These are phyloP conservation scores for Aphanomyces invadans DNA, from an alignment of 352 stramenopile genomes.

Conservation along the genomic window DNA sequence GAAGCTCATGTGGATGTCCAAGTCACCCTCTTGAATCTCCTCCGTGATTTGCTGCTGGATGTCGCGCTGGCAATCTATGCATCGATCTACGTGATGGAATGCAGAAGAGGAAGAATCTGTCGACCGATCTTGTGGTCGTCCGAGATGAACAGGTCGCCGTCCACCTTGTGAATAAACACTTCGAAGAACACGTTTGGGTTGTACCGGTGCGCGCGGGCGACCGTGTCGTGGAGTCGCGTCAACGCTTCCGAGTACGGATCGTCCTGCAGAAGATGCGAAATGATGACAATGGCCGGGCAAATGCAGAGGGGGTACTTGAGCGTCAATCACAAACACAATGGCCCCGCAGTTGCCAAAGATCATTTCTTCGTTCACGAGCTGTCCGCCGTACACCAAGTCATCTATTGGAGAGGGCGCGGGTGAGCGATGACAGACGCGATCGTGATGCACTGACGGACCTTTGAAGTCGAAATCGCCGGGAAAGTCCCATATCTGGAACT, in stretches of 20 bases:
- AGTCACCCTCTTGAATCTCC: constrained; percentile 91
- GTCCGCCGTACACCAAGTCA: constrained; percentile 78
- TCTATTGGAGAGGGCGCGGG: constrained; percentile 35
- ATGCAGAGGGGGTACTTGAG: constrained; percentile 33
- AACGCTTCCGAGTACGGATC: constrained; percentile 84
- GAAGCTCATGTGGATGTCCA: constrained; percentile 90
- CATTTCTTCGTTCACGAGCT: constrained; percentile 87
- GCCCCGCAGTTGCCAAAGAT: constrained; percentile 88
- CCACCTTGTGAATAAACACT: constrained; percentile 99
- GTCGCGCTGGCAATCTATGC: constrained; percentile 91
- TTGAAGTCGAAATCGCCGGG: constrained; percentile 92
- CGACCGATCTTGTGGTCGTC: constrained; percentile 97
- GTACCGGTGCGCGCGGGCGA: constrained; percentile 77
- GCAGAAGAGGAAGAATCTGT: too few relatives aligned
- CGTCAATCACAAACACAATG: constrained; percentile 97
- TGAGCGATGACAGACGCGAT: constrained; percentile 22
- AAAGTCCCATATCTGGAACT: constrained; percentile 99
- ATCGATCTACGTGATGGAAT: too few relatives aligned
- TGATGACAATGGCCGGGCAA: not conserved
- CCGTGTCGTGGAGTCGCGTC: constrained; percentile 81
- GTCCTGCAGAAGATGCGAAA: constrained; percentile 48
- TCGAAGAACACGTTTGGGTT: constrained; percentile 96
- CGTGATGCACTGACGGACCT: constrained; percentile 27
- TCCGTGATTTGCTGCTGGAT: constrained; percentile 97
- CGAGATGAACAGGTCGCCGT: constrained; percentile 97